Base-by-base conservation (phyloP, 179 eudicot species). In the Gypsophila paniculata region DNA sequence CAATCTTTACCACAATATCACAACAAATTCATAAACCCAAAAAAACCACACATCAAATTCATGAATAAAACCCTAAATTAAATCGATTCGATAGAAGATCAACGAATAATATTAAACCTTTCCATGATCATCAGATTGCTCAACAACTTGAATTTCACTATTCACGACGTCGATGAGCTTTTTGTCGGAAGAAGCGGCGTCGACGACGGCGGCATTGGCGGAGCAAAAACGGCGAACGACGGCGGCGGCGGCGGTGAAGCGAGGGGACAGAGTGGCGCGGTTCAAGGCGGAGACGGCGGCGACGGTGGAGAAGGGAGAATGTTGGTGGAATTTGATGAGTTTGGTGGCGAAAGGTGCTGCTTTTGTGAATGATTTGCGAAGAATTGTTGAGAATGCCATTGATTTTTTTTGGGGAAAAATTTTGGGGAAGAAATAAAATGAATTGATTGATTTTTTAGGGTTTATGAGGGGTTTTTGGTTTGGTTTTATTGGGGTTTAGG, bases 141-240 rank as follows among this genome's bases (percentile, higher is more conserved):
- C 76, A 59, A 84, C 89, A 61, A 81, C 82, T 2, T 74, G 61
- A 34, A 90, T 84, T 80, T 90, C 93, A n/a, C 79, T 72, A 2
- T 83, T 84, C 15, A 90, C 57, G 13, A 84, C 83, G 19, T 77
- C 67, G 14, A 88, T 58, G 34, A 90, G 87, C 21, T 78, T 71
- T 32, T 64, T 75, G 54, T 89, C 89, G 18, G 86, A 69, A 29
- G 70, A 68, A 0, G 73, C 32, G 21, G 51, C 39, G 4, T 18
- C 46, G 52, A 78, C 86, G 18, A 81, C 60, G 51, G 62, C 68
- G 0, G 82, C 60, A 55, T 26, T 53, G 11, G 9, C 22, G 4
- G 81, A 68, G 10, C 42, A 38, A 51, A 73, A 75, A 65, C 57
- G 61, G 78, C 74, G 71, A 63, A 69, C 63, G 42, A 80, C 36